A percentile compares a stretch with the other conserved stretches of the same genome.
Conservation (phyloP, 805 yeast genomes). For the Cyberlindnera mycetangii region DNA sequence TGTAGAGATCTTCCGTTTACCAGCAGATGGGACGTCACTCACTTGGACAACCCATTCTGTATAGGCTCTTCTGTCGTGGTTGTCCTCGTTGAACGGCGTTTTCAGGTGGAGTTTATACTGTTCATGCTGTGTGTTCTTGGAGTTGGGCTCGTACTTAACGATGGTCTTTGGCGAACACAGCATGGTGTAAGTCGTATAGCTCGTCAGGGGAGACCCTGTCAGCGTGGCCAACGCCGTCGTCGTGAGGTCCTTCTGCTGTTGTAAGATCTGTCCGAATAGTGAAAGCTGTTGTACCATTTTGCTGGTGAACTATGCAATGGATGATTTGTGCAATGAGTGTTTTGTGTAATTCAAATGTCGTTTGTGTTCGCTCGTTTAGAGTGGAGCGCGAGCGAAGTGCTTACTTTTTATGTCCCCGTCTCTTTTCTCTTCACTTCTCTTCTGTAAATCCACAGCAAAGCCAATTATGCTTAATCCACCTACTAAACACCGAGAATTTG, state of each 20-base stretch:
- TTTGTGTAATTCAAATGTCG: not conserved
- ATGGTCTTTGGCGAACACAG: slow-evolving; percentile 24
- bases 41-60: slow-evolving; percentile 59
- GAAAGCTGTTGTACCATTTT: slow-evolving; percentile 32
- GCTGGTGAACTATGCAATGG: not conserved
- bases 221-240: slow-evolving; percentile 23
- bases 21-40: slow-evolving; percentile 75
- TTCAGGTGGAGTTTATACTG: slow-evolving; percentile 25
- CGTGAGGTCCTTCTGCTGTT: slow-evolving; percentile 18
- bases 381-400: too few species aligned
- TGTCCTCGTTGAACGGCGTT: slow-evolving; percentile 9
- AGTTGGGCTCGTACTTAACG: slow-evolving; percentile 29
- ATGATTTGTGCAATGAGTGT: not conserved
- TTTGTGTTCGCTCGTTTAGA: not conserved
- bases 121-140: slow-evolving; percentile 27
- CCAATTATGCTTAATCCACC: slow-evolving; percentile 50
- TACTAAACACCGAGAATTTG: slow-evolving; percentile 71
- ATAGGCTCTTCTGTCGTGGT: slow-evolving; percentile 6
- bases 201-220: slow-evolving; percentile 20
- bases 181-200: slow-evolving; percentile 16
- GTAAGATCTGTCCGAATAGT: slow-evolving; percentile 19
- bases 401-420: too few species aligned
- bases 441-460: too few species aligned
- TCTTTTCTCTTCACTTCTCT: not conserved
- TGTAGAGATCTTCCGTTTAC: slow-evolving; percentile 56